Percentiles rank a stretch among this genome's conserved stretches.
These are phyloP conservation scores for Aspergillus baeticus DNA, from an alignment of 495 filamentous ascomycete species.

Conservation along the genomic window DNA sequence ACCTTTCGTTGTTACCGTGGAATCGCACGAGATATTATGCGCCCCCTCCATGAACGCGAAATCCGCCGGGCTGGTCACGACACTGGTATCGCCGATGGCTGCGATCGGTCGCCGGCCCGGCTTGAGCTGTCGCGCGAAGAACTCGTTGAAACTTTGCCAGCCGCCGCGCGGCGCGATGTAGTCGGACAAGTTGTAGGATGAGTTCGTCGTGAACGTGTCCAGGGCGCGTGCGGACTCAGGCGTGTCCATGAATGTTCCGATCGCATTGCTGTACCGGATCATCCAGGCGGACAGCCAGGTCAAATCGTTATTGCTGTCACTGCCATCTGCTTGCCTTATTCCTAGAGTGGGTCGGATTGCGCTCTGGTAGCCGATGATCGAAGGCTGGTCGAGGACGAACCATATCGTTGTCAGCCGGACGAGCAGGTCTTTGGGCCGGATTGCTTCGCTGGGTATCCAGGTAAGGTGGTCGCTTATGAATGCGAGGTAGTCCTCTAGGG, in stretches of 20 bases:
- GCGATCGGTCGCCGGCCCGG: constrained; percentile 6
- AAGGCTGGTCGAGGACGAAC: constrained; percentile 13
- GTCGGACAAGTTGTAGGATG: not conserved
- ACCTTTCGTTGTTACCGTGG: not conserved
- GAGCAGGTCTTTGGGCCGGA: not conserved
- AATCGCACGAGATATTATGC: not conserved
- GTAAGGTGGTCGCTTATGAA: not conserved
- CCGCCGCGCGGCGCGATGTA: constrained; percentile 8
- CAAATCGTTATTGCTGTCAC: not conserved
- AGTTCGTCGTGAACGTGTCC: constrained; percentile 1
- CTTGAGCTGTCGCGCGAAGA: constrained; percentile 9
- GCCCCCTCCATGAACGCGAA: not conserved
- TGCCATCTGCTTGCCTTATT: too few relatives aligned
- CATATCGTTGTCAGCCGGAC: not conserved
- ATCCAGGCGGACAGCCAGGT: constrained; percentile 12
- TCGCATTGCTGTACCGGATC: not conserved
- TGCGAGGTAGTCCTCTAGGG: constrained; percentile 2
- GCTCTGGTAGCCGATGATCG: constrained; percentile 2
- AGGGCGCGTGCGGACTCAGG: constrained; percentile 3
- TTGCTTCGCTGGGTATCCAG: constrained; percentile 6
- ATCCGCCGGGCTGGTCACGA: constrained; percentile 4
- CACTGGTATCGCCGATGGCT: not conserved
- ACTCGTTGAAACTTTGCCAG: constrained; percentile 12
- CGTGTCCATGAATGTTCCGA: constrained; percentile 10
- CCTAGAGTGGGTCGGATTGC: not conserved